phyloP scores from a whole-genome alignment of 2,329 filamentous ascomycete species.

The Chrysosporium queenslandicum region DNA sequence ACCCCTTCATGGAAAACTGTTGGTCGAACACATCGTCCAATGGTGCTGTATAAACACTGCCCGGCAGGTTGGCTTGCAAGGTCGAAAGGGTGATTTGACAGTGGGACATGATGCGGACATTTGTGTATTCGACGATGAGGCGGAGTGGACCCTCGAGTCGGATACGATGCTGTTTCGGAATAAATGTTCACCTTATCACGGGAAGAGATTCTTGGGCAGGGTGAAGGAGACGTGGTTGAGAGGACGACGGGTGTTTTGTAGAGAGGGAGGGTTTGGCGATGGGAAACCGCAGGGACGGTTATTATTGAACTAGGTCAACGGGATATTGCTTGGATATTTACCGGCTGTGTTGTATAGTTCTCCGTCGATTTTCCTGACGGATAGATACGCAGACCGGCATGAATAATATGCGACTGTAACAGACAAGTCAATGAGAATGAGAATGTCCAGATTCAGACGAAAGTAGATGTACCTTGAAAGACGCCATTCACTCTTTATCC shows the following conservation, averaged over 20 bases:
- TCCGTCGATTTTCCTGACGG: too few species aligned
- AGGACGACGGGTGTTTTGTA: conserved; percentile 62
- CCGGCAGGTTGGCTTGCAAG: conserved; percentile 71
- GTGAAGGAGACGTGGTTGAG: conserved; percentile 80
- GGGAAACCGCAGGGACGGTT: conserved; percentile 34
- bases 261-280: conserved; percentile 42
- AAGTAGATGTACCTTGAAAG: too few species aligned
- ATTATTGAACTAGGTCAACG: conserved; percentile 18
- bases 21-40: conserved; percentile 67
- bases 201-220: conserved; percentile 63
- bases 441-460: too few species aligned
- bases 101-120: conserved; percentile 83
- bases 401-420: too few species aligned
- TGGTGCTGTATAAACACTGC: conserved; percentile 84
- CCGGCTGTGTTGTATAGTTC: too few species aligned
- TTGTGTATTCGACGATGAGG: conserved; percentile 81
- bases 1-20: conserved; percentile 17
- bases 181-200: conserved; percentile 83
- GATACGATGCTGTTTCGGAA: conserved; percentile 91
- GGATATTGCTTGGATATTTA: too few species aligned
- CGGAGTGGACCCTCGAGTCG: conserved; percentile 60
- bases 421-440: too few species aligned
- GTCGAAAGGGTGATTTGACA: conserved; percentile 68
- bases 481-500: too few species aligned
- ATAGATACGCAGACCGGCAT: too few species aligned